These are phyloP conservation scores for Cadophora malorum DNA, from an alignment of 2,329 filamentous ascomycete genomes.

Conservation along the genomic window DNA sequence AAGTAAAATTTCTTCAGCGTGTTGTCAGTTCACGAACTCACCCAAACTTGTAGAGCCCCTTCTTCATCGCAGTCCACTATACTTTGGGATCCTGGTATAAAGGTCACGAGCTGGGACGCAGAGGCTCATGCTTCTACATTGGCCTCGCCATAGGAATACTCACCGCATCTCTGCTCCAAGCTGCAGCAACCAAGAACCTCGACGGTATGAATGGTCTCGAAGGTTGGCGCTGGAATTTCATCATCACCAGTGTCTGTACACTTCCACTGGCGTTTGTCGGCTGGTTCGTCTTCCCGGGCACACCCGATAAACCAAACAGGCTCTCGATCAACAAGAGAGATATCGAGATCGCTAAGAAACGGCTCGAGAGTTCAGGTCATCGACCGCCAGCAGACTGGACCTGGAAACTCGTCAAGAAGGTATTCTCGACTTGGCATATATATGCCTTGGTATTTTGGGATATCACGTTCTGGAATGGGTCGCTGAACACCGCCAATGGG, in stretches of 20 bases:
- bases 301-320: neutral
- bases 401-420: neutral
- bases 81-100: neutral
- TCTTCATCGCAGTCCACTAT: neutral
- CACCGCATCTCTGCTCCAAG: neutral
- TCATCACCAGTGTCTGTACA: neutral
- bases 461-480: neutral
- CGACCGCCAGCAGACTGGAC: neutral
- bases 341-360: neutral
- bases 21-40: neutral
- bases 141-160: neutral
- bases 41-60: neutral
- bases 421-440: neutral
- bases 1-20: neutral
- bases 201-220: neutral
- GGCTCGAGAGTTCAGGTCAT: neutral
- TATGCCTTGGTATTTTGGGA: neutral
- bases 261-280: neutral
- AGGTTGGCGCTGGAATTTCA: neutral
- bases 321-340: neutral
- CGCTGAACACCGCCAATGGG: neutral
- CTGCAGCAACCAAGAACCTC: neutral
- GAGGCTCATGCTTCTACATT: neutral
- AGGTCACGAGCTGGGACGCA: neutral
- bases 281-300: neutral